phyloP scores from a whole-genome alignment of 176 grass and related monocot genomes.

The Carex myosuroides region DNA sequence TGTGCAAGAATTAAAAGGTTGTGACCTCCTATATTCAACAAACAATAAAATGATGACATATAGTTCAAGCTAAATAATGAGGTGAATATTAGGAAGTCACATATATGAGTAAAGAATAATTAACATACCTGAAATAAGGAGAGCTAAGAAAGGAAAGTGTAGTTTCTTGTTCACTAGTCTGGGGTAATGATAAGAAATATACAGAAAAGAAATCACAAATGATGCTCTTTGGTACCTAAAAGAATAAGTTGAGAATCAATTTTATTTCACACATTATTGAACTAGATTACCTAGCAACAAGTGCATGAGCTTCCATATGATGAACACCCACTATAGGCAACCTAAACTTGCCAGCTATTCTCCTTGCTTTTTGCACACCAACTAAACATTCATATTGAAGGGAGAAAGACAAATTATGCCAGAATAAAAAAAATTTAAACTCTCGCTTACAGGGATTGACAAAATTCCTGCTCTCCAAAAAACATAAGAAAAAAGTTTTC shows the following conservation, averaged over 20 bases:
- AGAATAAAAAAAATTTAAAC: not conserved
- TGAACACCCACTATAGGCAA: conserved; percentile 86
- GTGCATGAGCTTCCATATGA: conserved; percentile 94
- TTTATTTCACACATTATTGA: not conserved
- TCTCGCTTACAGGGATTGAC: not conserved
- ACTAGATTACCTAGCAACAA: conserved; percentile 80
- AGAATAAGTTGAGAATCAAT: not conserved
- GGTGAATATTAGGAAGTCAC: not conserved
- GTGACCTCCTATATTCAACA: conserved; percentile 53
- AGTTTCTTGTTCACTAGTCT: conserved; percentile 72
- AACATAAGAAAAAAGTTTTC: not conserved
- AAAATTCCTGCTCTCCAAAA: not conserved
- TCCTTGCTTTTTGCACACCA: conserved; percentile 84
- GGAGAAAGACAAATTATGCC: not conserved
- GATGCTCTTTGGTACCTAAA: conserved; percentile 3
- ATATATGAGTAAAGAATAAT: not conserved
- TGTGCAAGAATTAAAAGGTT: conserved; percentile 92
- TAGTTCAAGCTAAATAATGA: not conserved
- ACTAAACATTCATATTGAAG: conserved; percentile 43
- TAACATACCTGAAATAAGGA: conserved; percentile 91
- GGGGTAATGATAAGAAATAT: conserved; percentile 27
- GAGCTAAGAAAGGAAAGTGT: conserved; percentile 87
- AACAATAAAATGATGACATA: not conserved
- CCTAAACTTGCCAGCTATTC: conserved; percentile 55
- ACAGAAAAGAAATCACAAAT: conserved; percentile 16